Conservation (phyloP, 306 rosid genomes). For the Neltuma alba region DNA sequence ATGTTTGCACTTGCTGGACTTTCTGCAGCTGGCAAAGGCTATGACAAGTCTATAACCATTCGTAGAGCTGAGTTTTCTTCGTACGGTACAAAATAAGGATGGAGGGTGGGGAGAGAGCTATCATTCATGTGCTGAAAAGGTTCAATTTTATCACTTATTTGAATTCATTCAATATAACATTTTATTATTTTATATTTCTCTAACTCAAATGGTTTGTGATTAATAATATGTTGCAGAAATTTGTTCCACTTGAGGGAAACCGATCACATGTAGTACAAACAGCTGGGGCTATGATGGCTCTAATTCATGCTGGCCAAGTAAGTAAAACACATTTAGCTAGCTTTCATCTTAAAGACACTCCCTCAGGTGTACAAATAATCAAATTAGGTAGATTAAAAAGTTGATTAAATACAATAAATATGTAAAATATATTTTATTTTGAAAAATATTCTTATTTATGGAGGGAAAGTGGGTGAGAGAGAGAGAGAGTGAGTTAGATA, state of each 20-base stretch:
- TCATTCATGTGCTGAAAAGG: constrained; percentile 58
- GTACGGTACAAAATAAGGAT: constrained; percentile 17
- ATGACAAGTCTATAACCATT: not conserved
- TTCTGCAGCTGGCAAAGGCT: no score
- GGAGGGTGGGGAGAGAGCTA: constrained; percentile 87
- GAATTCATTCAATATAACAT: not conserved
- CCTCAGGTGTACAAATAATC: no score
- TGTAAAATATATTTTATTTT: no score
- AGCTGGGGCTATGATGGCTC: constrained; percentile 75
- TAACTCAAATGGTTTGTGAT: not conserved
- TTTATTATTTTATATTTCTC: not conserved
- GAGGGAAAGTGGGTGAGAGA: no score
- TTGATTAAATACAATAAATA: no score
- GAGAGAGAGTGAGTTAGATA: no score
- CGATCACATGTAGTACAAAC: constrained; percentile 66
- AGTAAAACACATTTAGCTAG: no score
- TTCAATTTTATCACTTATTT: not conserved
- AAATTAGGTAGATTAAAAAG: no score
- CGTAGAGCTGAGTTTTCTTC: not conserved
- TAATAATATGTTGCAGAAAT: constrained; percentile 39
- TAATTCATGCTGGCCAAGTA: constrained; percentile 65
- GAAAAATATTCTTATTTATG: no score
- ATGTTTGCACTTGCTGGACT: no score
- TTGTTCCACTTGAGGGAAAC: constrained; percentile 55
- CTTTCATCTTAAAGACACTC: no score